Conservation (phyloP, 1,284 basidiomycete species). For the Apiotrichum laibachii region DNA sequence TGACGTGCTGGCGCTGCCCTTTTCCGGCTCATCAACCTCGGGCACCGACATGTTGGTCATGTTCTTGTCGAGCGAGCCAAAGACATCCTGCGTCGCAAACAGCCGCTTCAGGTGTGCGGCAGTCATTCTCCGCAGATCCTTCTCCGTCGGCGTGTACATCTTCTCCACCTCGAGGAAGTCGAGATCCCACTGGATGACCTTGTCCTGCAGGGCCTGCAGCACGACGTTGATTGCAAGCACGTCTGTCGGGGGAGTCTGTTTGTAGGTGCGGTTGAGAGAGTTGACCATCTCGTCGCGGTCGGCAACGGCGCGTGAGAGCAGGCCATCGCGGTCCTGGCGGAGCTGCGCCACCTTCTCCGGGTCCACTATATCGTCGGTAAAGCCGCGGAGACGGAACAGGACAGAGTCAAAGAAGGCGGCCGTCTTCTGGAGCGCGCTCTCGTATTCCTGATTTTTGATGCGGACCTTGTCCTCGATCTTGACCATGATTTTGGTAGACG, state of each 20-base stretch:
- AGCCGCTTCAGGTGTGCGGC: constrained; percentile 54
- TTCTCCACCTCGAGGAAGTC: constrained; percentile 59
- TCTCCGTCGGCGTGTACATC: constrained; percentile 51
- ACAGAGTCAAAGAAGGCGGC: constrained; percentile 60
- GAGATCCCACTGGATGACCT: constrained; percentile 86
- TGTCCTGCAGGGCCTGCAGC: constrained; percentile 82
- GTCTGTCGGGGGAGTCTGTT: constrained; percentile 73
- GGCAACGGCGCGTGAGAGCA: constrained; percentile 68
- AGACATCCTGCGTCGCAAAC: constrained; percentile 55
- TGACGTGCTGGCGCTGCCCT: not conserved
- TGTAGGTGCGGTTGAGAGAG: constrained; percentile 76
- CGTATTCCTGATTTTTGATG: constrained; percentile 86
- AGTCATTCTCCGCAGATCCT: constrained; percentile 50
- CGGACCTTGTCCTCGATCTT: constrained; percentile 79
- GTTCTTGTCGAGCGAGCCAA: constrained; percentile 42
- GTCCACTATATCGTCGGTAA: constrained; percentile 48
- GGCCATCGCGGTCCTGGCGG: constrained; percentile 39
- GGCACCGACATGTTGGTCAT: constrained; percentile 61
- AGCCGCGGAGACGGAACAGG: constrained; percentile 47
- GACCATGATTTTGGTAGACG: constrained; percentile 80
- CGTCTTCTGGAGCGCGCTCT: constrained; percentile 71
- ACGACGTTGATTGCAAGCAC: constrained; percentile 86
- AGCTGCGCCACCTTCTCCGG: constrained; percentile 45
- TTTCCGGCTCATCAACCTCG: constrained; percentile 67
- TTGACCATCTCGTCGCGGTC: constrained; percentile 73